Conservation (phyloP, 345 rosid genomes). For the Eucalyptus regnans region DNA sequence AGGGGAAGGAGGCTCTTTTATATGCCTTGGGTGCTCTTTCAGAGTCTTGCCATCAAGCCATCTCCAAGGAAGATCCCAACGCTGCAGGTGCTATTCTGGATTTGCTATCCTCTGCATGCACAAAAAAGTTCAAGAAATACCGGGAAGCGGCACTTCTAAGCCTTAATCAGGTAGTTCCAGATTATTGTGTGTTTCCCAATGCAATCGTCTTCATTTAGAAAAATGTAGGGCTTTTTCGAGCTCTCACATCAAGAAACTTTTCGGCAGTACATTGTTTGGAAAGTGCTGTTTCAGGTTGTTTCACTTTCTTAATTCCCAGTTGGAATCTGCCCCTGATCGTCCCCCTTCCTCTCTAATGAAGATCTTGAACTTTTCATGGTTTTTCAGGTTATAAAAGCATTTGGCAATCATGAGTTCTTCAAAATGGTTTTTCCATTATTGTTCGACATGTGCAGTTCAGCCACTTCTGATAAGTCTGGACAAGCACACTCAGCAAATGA, state of each 20-base stretch:
- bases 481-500: constrained; percentile 32
- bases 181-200: neutral
- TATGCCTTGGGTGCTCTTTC: constrained; percentile 70
- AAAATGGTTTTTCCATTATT: constrained; percentile 51
- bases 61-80: constrained; percentile 45
- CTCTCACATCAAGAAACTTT: neutral
- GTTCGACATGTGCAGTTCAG: constrained; percentile 49
- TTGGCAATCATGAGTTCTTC: constrained; percentile 51
- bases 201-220: neutral
- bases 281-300: neutral
- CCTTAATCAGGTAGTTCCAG: constrained; percentile 49
- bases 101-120: constrained; percentile 59
- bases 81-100: constrained; percentile 48
- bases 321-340: neutral
- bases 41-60: constrained; percentile 63
- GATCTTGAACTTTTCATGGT: neutral
- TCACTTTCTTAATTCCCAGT: neutral
- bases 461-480: constrained; percentile 18
- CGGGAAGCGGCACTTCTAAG: constrained; percentile 72
- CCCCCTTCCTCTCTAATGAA: neutral
- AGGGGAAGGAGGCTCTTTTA: constrained; percentile 88
- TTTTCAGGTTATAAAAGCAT: constrained; percentile 66
- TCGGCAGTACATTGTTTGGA: neutral
- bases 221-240: neutral
- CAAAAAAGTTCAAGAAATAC: constrained; percentile 61